Conservation (phyloP, 352 stramenopile genomes). For the Pythium dissotocum region DNA sequence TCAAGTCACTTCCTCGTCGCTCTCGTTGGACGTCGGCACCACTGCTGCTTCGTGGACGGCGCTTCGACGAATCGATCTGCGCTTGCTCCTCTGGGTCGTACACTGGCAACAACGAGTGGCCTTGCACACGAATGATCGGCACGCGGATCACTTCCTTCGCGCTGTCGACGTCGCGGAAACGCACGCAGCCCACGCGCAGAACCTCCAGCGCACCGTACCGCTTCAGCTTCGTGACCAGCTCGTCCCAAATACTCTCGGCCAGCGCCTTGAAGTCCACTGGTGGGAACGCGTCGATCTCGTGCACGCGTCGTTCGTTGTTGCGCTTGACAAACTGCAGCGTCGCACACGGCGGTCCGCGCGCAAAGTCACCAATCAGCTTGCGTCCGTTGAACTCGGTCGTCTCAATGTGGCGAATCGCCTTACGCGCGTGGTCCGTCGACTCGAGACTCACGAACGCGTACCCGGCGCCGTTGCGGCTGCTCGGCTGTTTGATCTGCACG, state of each 20-base stretch:
- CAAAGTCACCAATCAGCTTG: constrained; percentile 64
- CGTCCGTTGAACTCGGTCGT: constrained; percentile 30
- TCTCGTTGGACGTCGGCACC: constrained; percentile 18
- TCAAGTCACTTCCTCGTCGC: constrained; percentile 1
- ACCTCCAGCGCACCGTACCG: constrained; percentile 50
- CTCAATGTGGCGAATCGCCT: constrained; percentile 42
- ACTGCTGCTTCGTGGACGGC: constrained; percentile 12
- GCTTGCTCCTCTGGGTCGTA: constrained; percentile 74
- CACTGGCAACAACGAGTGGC: constrained; percentile 57
- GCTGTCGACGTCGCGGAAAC: constrained; percentile 50
- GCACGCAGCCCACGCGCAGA: constrained; percentile 44
- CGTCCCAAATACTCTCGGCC: constrained; percentile 47
- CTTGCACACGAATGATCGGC: constrained; percentile 46
- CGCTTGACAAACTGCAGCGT: constrained; percentile 69
- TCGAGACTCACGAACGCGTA: constrained; percentile 76
- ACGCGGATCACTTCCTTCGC: constrained; percentile 63
- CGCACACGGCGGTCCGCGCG: constrained; percentile 60
- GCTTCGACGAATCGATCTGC: constrained; percentile 43
- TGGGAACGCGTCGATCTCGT: constrained; percentile 44
- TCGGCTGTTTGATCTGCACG: constrained; percentile 64
- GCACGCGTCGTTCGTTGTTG: constrained; percentile 33
- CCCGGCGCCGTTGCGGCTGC: constrained; percentile 26
- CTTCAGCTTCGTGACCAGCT: constrained; percentile 44
- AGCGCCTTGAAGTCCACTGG: constrained; percentile 48
- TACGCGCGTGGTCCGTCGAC: constrained; percentile 46